These are phyloP conservation scores for Moesziomyces sp. DNA, from an alignment of 1,284 basidiomycete species.

Conservation along the genomic window DNA sequence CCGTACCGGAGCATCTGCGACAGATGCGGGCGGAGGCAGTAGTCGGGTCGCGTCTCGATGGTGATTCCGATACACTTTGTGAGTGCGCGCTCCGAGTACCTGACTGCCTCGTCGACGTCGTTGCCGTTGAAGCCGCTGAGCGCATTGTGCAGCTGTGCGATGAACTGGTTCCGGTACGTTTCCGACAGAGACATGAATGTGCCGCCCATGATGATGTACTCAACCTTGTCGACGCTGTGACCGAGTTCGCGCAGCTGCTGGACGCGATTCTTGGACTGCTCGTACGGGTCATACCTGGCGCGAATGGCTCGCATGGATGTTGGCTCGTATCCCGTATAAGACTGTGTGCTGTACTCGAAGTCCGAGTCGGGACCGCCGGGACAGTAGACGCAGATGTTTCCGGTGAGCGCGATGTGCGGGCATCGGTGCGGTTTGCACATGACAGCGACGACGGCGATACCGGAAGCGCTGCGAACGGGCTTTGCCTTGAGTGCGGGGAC, in stretches of 20 bases:
- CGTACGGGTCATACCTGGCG: slow-evolving; percentile 97
- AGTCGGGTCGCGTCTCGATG: slow-evolving; percentile 98
- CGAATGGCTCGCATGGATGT: slow-evolving; percentile 99
- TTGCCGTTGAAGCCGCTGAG: slow-evolving; percentile 89
- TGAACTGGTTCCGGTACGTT: slow-evolving; percentile 90
- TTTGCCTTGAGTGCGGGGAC: slow-evolving; percentile 91
- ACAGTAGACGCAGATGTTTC: slow-evolving; percentile 99
- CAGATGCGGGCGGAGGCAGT: slow-evolving; percentile 95
- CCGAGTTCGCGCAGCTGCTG: slow-evolving; percentile 94
- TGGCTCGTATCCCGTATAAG: slow-evolving; percentile 95
- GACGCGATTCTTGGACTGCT: slow-evolving; percentile 92
- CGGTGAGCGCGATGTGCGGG: slow-evolving; percentile 99
- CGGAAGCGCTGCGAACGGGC: slow-evolving; percentile 96
- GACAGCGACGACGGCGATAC: slow-evolving; percentile 97
- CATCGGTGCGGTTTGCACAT: slow-evolving; percentile 99
- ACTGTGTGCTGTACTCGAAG: slow-evolving; percentile 98
- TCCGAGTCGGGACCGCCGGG: slow-evolving; percentile 99
- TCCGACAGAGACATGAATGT: slow-evolving; percentile 99
- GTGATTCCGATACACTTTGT: slow-evolving; percentile 99
- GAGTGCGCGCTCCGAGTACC: slow-evolving; percentile 94
- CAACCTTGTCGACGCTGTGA: slow-evolving; percentile 97
- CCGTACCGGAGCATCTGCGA: slow-evolving; percentile 99
- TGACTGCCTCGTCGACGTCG: slow-evolving; percentile 97
- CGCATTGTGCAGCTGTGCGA: slow-evolving; percentile 96
- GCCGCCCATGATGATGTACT: slow-evolving; percentile 99